phyloP scores from a whole-genome alignment of 1,284 basidiomycete species.

The Cryptococcus amylolentus region DNA sequence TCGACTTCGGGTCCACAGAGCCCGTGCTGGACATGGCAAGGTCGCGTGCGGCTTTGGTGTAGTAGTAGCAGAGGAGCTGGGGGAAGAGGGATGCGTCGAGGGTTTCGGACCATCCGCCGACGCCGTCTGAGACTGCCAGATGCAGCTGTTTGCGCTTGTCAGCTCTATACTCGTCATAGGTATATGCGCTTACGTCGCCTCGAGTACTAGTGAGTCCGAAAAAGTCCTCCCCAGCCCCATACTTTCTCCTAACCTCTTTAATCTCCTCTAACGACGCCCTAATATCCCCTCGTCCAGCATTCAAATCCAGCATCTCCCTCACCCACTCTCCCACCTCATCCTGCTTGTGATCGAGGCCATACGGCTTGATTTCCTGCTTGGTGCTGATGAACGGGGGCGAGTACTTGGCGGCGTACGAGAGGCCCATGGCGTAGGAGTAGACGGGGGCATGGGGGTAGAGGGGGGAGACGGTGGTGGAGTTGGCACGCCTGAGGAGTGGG shows the following conservation, averaged over 20 bases:
- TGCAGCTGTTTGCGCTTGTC: conserved; percentile 28
- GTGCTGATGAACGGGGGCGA: conserved; percentile 44
- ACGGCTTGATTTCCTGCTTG: conserved; percentile 5
- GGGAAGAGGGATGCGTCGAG: conserved; percentile 56
- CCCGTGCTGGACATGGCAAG: conserved; percentile 9
- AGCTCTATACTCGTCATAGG: not conserved
- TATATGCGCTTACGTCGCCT: conserved; percentile 26
- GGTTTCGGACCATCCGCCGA: conserved; percentile 56
- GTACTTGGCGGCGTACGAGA: conserved; percentile 47
- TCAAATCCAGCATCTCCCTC: conserved; percentile 28
- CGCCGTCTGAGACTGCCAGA: conserved; percentile 55
- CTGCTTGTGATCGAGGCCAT: conserved; percentile 12
- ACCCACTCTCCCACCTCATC: conserved; percentile 38
- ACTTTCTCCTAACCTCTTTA: conserved; percentile 23
- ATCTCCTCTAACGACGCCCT: conserved; percentile 17
- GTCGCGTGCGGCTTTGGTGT: conserved; percentile 30
- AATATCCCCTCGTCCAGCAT: conserved; percentile 42
- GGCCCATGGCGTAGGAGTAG: conserved; percentile 40
- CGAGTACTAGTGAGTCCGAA: conserved; percentile 31
- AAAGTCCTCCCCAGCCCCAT: conserved; percentile 48
- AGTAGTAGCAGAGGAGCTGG: conserved; percentile 53
- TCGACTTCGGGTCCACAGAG: conserved; percentile 32
- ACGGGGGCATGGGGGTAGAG: conserved; percentile 22
- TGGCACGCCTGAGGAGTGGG: not conserved
- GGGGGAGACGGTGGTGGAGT: not conserved